Base-by-base conservation (phyloP, 768 basidiomycete genomes). In the Paxillus rubicundulus region DNA sequence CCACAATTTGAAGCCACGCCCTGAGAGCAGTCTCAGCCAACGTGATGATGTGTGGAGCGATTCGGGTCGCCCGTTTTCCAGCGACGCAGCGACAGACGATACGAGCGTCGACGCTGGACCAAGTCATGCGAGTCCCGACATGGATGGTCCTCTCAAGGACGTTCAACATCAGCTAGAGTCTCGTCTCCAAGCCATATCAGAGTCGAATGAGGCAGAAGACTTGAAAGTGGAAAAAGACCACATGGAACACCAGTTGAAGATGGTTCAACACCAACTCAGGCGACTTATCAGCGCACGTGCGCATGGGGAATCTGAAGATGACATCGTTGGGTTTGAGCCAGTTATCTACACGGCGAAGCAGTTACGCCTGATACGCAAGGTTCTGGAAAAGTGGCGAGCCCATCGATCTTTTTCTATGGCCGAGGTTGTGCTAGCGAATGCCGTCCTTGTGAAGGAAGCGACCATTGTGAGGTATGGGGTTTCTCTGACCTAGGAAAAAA, bases 351-450 rank as follows among this genome's bases (percentile, higher is more conserved):
- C 85, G 16, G 91, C 89, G 21, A 84, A 74, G 63, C 90, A 97
- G 63, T 75, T 95, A 36, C 77, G 89, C 55, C 71, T 95, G 50
- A 91, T 94, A 46, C 80, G 87, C 61, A 88, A 86, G 65, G 89
- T 88, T 9, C 68, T 98, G 59, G 85, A 86, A 57, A 84, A 81
- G 59, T 99, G 96, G 96, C 79, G 90, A 57, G 79, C 84, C 0
- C 86, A 91, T 70, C 77, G 88, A 20, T 80, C 87, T 7, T 94
- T 97, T 66, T 88, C 86, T 1, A 96, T 98, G 91, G 92, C 95
- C 1, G 95, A 98, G 71, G 75, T 80, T 27, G 84, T 94, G 20
- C 73, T 98, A 47, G 85, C 87, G 6, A 87, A 82, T 65, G 95
- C 95, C 9, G 86, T 94, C 2, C 67, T 86, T 50, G 76, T 98